Evolutionary conservation across 192 early-diverging fungal genomes (phyloP).

Genomic region (Podila horticola): DNA sequence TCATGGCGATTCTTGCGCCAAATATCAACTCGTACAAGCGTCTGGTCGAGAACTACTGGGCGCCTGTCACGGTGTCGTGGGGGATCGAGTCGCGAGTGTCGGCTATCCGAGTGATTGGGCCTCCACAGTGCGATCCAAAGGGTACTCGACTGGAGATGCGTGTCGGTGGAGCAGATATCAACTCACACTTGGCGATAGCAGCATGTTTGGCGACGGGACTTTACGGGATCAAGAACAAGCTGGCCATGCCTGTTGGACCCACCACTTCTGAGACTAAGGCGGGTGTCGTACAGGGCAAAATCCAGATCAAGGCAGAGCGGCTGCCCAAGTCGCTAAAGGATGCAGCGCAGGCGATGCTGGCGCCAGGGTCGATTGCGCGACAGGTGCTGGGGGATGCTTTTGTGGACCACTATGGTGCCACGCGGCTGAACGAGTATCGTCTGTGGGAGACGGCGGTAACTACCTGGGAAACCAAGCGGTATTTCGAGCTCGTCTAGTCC

Average conservation of each 20-base stretch:
- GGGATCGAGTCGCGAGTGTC: constrained; percentile 78
- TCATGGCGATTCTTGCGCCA: constrained; percentile 78
- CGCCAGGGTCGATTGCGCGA: constrained; percentile 68
- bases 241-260: constrained; percentile 59
- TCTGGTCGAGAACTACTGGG: constrained; percentile 86
- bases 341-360: constrained; percentile 68
- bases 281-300: constrained; percentile 15
- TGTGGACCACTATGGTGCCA: constrained; percentile 78
- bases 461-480: constrained; percentile 72
- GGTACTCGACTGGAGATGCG: constrained; percentile 83
- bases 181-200: constrained; percentile 79
- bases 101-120: constrained; percentile 79
- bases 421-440: constrained; percentile 74
- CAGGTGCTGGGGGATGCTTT: constrained; percentile 77
- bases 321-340: constrained; percentile 68
- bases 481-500: constrained; percentile 67
- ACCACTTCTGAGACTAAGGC: constrained; percentile 22
- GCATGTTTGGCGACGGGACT: constrained; percentile 77
- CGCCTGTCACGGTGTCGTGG: constrained; percentile 83
- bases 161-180: constrained; percentile 86
- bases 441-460: constrained; percentile 78
- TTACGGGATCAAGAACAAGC: constrained; percentile 71
- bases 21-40: constrained; percentile 88
- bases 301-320: constrained; percentile 19
- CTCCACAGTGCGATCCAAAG: constrained; percentile 71